phyloP scores from a whole-genome alignment of 2,329 filamentous ascomycete genomes.

The Xylariomycetidae sp. region DNA sequence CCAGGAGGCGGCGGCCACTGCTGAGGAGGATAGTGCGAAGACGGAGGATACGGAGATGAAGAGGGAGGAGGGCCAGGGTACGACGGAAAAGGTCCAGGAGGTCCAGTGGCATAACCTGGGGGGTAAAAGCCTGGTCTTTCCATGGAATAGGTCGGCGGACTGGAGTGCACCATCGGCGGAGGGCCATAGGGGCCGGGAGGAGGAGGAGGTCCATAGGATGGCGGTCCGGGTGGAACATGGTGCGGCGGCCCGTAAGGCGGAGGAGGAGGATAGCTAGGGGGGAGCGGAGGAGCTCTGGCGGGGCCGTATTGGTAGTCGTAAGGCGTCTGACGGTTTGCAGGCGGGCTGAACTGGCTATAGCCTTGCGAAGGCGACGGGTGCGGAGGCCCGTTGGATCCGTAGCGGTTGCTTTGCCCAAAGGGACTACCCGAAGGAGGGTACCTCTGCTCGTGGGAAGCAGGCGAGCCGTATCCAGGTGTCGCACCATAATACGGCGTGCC shows the following conservation, averaged over 20 bases:
- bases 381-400: no score
- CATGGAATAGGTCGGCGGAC: background rate
- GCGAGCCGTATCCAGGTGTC: no score
- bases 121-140: background rate
- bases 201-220: background rate
- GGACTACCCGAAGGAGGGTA: no score
- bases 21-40: slow-evolving; percentile 5
- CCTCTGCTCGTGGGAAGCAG: no score
- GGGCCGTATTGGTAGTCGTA: slow-evolving; percentile 9
- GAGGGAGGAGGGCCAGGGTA: no score
- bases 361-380: no score
- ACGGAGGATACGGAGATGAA: slow-evolving; percentile 10
- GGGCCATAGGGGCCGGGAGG: background rate
- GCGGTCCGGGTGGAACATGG: background rate
- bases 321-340: slow-evolving; percentile 3
- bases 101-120: no score
- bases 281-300: slow-evolving; percentile 6
- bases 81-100: no score
- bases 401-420: no score
- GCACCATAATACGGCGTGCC: slow-evolving; percentile 12
- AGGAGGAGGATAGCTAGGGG: slow-evolving; percentile 5
- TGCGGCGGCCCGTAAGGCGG: slow-evolving; percentile 2
- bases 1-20: slow-evolving; percentile 10
- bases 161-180: background rate
- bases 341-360: no score